Evolutionary conservation across 768 basidiomycete genomes (phyloP).

Genomic region (Hericium rajendrae): DNA sequence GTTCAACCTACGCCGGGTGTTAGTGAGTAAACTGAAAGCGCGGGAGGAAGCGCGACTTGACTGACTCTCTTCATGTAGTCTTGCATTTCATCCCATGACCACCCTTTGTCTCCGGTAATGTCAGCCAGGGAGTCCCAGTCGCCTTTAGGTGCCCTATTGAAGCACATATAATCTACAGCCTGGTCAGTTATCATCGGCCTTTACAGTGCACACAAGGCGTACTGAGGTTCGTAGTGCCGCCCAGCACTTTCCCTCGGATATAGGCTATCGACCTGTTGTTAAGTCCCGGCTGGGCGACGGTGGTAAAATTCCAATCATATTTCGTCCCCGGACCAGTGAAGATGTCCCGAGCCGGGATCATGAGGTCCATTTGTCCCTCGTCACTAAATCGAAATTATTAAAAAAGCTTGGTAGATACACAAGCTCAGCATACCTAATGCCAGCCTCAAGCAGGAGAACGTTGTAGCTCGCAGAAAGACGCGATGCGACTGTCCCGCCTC

Average conservation of each 20-base stretch:
- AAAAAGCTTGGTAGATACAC: background rate
- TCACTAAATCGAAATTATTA: background rate
- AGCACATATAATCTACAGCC: constrained; percentile 17
- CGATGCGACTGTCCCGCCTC: background rate
- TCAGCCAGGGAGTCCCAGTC: constrained; percentile 18
- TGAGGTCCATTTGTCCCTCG: background rate
- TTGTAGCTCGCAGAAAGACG: background rate
- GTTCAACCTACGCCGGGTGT: background rate
- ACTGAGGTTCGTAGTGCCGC: constrained; percentile 1
- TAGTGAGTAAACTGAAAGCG: background rate
- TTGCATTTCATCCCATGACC: constrained; percentile 9
- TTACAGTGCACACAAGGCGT: background rate
- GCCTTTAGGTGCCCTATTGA: constrained; percentile 18
- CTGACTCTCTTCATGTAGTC: constrained; percentile 6
- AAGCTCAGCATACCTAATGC: background rate
- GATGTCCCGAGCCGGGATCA: background rate
- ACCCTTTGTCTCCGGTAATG: constrained; percentile 18
- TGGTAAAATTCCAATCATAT: constrained; percentile 2
- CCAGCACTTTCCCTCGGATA: background rate
- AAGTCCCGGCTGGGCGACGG: background rate
- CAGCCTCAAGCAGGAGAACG: constrained; percentile 2
- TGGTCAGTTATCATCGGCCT: background rate
- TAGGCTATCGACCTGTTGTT: background rate
- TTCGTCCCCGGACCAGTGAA: background rate
- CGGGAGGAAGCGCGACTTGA: constrained; percentile 15